Evolutionary conservation across 129 eudicot genomes (phyloP).

Genomic region (Saposhnikovia divaricata): DNA sequence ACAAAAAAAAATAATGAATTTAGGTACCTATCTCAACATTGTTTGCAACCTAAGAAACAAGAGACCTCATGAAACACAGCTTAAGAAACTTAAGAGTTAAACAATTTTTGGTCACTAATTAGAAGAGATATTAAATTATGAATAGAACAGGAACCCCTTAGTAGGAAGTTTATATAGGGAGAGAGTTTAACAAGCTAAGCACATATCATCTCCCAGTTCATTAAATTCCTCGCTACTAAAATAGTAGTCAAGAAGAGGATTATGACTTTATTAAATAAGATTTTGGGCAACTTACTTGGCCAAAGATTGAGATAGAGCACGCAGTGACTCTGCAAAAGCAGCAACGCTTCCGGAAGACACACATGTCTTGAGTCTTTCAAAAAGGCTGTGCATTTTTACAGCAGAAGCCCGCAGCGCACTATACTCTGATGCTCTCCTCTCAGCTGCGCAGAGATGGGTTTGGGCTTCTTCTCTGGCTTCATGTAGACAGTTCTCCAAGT

Average conservation of each 20-base stretch:
- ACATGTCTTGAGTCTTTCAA: constrained; percentile 64
- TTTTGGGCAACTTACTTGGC: constrained; percentile 41
- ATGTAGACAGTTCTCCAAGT: constrained; percentile 76
- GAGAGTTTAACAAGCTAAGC: neutral
- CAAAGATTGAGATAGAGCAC: constrained; percentile 72
- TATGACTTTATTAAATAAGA: neutral
- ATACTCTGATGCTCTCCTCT: constrained; percentile 70
- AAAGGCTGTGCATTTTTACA: constrained; percentile 64
- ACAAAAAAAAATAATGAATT: neutral
- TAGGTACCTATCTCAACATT: neutral
- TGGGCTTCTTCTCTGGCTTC: constrained; percentile 95
- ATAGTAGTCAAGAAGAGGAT: neutral
- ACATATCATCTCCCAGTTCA: neutral
- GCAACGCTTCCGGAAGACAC: constrained; percentile 53
- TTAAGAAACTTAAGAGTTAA: neutral
- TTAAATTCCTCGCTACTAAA: neutral
- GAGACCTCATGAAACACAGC: neutral
- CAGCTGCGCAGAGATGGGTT: constrained; percentile 83
- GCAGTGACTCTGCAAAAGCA: constrained; percentile 61
- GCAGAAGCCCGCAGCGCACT: constrained; percentile 64
- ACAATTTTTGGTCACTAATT: neutral
- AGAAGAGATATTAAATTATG: neutral
- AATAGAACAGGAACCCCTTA: neutral
- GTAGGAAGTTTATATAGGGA: neutral
- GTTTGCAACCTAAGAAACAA: neutral